Base-by-base conservation (phyloP, 768 basidiomycete species). In the Pisolithus tinctorius region DNA sequence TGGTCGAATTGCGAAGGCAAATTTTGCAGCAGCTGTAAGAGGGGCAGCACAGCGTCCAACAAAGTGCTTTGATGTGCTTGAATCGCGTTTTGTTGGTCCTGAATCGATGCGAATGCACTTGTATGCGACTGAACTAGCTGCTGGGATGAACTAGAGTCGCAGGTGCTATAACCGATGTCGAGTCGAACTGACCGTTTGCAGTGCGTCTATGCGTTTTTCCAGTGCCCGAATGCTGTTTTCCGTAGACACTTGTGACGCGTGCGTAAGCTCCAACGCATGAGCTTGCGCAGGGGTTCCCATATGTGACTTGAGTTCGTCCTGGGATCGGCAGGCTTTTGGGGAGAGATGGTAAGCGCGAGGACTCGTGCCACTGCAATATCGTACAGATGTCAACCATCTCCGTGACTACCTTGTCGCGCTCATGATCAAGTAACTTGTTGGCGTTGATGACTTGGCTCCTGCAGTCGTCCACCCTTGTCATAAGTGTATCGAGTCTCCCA, bases 1-100 rank as follows among this genome's bases (percentile, higher is more conserved):
- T 59, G 60, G 11, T 67, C 64, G 48, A 86, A 72, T 57, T 84
- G 81, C 1, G 77, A 62, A 1, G 83, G 79, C 17, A 87, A 56
- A 8, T 79, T 68, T 52, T 85, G 82, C 1, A 86, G 53, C 4
- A 84, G 66, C 26, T 86, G 83, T 2, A 84, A 64, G 14, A 88
- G 63, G 6, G 86, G 83, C 0, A 78, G 54, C 1, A 88, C 65
- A 10, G 79, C 69, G 23, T 78, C 61, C 2, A 86, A 62, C 0
- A 85, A 73, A 11, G 74, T 72, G 17, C 68, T 71, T 60, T 86
- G 83, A 55, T 86, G 84, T 20, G 81, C 77, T 57, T 55, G 52
- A 36, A 65, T 30, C 0, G 51, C 47, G 16, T 60, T 62, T 20
- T 64, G 60, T 27, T 64, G 63, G 14, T 64, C 59, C 47, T 84